phyloP scores from a whole-genome alignment of 192 early-diverging fungal species.

The Backusella sp. region DNA sequence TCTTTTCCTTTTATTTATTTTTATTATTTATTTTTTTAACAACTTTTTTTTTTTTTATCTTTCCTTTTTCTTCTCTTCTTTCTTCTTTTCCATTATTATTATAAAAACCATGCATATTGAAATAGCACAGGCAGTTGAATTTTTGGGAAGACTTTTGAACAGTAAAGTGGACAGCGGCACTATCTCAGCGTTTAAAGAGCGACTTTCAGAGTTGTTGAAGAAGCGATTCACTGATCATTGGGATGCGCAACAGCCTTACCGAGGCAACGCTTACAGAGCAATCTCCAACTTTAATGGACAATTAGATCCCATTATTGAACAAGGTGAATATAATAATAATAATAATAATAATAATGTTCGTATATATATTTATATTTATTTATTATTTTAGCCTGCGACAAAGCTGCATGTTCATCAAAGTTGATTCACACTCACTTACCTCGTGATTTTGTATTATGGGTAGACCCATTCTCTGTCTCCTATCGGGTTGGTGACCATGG shows the following conservation, averaged over 20 bases:
- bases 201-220: conserved; percentile 50
- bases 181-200: conserved; percentile 41
- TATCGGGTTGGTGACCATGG: conserved; percentile 73
- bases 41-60: conserved; percentile 6
- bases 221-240: conserved; percentile 70
- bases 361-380: conserved; percentile 1
- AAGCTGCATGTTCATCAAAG: conserved; percentile 41
- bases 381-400: conserved; percentile 47
- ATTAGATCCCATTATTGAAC: conserved; percentile 59
- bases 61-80: not conserved
- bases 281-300: conserved; percentile 68
- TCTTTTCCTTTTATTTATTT: conserved; percentile 10
- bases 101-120: conserved; percentile 15
- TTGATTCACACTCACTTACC: conserved; percentile 57
- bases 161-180: conserved; percentile 15
- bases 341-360: not conserved
- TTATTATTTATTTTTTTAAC: not conserved
- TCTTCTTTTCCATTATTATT: not conserved
- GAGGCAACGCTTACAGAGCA: conserved; percentile 77
- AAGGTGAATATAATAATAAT: conserved; percentile 35
- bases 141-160: conserved; percentile 31
- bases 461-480: conserved; percentile 69
- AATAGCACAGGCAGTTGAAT: conserved; percentile 39
- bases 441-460: conserved; percentile 70
- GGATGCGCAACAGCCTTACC: conserved; percentile 60